Conservation (phyloP, 352 stramenopile species). For the Phytophthora sansomeana region DNA sequence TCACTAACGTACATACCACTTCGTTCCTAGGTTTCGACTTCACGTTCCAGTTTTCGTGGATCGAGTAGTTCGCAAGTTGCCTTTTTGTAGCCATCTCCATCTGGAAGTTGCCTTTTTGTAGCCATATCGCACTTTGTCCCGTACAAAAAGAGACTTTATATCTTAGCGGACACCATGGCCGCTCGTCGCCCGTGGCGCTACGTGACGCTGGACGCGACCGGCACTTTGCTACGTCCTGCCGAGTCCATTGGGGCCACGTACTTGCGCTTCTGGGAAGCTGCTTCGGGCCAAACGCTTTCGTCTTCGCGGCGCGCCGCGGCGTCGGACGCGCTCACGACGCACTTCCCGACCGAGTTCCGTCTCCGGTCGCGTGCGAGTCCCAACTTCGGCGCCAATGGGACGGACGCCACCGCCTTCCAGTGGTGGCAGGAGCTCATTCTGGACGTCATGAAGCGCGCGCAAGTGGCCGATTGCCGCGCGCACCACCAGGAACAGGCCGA, state of each 20-base stretch:
- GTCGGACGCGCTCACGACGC: conserved; percentile 30
- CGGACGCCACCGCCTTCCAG: conserved; percentile 32
- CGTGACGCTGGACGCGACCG: conserved; percentile 80
- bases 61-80: not conserved
- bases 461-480: conserved; percentile 22
- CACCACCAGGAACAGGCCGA: conserved; percentile 35
- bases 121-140: not conserved
- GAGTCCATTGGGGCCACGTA: conserved; percentile 60
- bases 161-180: conserved; percentile 7
- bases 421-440: conserved; percentile 76
- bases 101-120: not conserved
- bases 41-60: conserved; percentile 3
- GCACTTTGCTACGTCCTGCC: conserved; percentile 67
- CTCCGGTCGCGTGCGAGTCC: conserved; percentile 29
- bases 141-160: not conserved
- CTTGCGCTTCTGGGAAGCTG: conserved; percentile 48
- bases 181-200: conserved; percentile 34
- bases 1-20: not conserved
- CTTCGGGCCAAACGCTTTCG: conserved; percentile 38
- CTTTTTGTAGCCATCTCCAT: not conserved
- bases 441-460: conserved; percentile 38
- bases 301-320: conserved; percentile 26
- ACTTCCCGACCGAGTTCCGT: conserved; percentile 58
- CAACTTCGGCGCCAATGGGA: conserved; percentile 58
- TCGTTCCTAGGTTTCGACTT: conserved; percentile 10